These are phyloP conservation scores for Sporothrix brasiliensis DNA, from an alignment of 2,329 filamentous ascomycete genomes.

Conservation along the genomic window DNA sequence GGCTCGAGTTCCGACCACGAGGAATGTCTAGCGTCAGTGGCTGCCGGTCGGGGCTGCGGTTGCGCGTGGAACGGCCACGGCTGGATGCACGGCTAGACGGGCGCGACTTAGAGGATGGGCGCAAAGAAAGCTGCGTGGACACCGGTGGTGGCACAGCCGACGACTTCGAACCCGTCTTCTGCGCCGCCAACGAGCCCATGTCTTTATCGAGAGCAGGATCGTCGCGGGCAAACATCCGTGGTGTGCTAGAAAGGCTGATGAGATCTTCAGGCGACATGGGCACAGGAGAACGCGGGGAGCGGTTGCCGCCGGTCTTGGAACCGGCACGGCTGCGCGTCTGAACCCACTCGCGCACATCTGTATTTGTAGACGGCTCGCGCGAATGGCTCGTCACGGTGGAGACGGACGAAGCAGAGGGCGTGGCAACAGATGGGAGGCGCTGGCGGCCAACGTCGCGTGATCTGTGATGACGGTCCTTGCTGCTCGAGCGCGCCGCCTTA, in stretches of 20 bases:
- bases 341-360: conserved; percentile 68
- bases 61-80: conserved; percentile 48
- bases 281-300: conserved; percentile 87
- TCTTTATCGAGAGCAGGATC: conserved; percentile 35
- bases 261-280: conserved; percentile 93
- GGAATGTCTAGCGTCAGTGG: conserved; percentile 50
- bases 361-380: conserved; percentile 59
- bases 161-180: conserved; percentile 17
- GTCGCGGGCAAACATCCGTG: conserved; percentile 42
- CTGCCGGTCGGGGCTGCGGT: conserved; percentile 52
- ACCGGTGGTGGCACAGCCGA: neutral
- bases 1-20: conserved; percentile 65
- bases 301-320: conserved; percentile 68
- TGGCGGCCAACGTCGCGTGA: conserved; percentile 52
- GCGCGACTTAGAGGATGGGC: conserved; percentile 42
- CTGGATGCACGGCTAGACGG: conserved; percentile 54
- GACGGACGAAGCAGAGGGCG: conserved; percentile 30
- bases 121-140: conserved; percentile 38
- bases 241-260: conserved; percentile 59
- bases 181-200: conserved; percentile 35
- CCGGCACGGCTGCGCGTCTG: conserved; percentile 62
- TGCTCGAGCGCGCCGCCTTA: conserved; percentile 60
- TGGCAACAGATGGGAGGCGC: conserved; percentile 27
- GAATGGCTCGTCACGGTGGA: conserved; percentile 50
- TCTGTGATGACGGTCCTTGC: conserved; percentile 51